Conservation (phyloP, 148 eudicot genomes). For the Vaccinium myrtillus region DNA sequence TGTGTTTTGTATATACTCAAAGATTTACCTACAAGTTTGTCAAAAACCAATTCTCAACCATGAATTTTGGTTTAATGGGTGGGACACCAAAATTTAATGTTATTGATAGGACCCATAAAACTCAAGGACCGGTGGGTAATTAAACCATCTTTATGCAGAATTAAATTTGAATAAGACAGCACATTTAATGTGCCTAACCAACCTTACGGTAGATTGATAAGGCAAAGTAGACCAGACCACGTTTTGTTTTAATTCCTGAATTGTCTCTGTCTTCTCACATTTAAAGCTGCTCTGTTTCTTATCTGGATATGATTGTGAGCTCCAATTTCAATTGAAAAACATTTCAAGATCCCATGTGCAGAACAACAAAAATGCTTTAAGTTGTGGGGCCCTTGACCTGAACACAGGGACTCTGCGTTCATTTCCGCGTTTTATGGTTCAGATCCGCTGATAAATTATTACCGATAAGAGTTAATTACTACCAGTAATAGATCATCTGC, state of each 20-base stretch:
- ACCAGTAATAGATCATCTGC: too few relatives aligned
- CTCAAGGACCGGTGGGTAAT: background rate
- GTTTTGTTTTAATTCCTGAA: background rate
- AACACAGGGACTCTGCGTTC: too few relatives aligned
- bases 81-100: background rate
- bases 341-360: background rate
- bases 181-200: background rate
- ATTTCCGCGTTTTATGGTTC: too few relatives aligned
- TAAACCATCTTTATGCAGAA: background rate
- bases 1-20: too few relatives aligned
- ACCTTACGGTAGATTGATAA: background rate
- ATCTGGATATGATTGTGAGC: background rate
- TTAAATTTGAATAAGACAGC: background rate
- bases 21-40: background rate
- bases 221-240: background rate
- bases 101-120: background rate
- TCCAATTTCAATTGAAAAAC: background rate
- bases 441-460: too few relatives aligned
- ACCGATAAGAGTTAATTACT: too few relatives aligned
- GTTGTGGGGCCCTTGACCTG: background rate
- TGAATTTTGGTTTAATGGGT: too few relatives aligned
- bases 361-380: background rate
- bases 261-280: background rate
- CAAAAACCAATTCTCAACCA: background rate
- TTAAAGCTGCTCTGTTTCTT: background rate